Percentiles rank a stretch among this genome's conserved stretches.
These are phyloP conservation scores for Diddensiella transvaalensis DNA, from an alignment of 805 yeast genomes.

Conservation along the genomic window DNA sequence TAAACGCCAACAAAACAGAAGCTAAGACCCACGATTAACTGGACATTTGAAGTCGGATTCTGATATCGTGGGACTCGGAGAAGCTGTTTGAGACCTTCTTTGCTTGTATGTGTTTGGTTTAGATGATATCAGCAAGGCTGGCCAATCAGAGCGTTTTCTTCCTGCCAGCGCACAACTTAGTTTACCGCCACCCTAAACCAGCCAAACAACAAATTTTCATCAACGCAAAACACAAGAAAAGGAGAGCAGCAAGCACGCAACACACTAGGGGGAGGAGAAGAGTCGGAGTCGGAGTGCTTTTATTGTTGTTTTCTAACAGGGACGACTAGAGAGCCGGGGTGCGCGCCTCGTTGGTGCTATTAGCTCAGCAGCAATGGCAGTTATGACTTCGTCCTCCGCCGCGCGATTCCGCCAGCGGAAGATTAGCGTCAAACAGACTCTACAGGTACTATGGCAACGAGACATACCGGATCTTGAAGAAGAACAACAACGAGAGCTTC, in stretches of 20 bases:
- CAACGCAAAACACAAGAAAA: not conserved
- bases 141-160: not conserved
- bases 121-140: not conserved
- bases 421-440: slow-evolving; percentile 84
- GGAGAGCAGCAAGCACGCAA: not conserved
- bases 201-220: not conserved
- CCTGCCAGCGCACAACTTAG: not conserved
- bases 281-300: not conserved
- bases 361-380: not conserved
- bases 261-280: not conserved
- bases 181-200: not conserved
- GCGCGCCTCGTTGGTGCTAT: too few relatives aligned
- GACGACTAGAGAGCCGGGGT: too few relatives aligned
- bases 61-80: not conserved
- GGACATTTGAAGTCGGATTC: not conserved
- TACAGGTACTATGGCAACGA: slow-evolving; percentile 68
- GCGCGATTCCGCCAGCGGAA: slow-evolving; percentile 92
- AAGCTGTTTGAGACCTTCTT: not conserved
- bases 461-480: slow-evolving; percentile 81
- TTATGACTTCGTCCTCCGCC: slow-evolving; percentile 17
- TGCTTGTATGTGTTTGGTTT: not conserved
- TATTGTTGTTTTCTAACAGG: too few relatives aligned
- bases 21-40: not conserved
- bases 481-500: slow-evolving; percentile 78
- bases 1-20: not conserved